These are phyloP conservation scores for Priceomyces fermenticarens DNA, from an alignment of 805 yeast species.

Conservation along the genomic window DNA sequence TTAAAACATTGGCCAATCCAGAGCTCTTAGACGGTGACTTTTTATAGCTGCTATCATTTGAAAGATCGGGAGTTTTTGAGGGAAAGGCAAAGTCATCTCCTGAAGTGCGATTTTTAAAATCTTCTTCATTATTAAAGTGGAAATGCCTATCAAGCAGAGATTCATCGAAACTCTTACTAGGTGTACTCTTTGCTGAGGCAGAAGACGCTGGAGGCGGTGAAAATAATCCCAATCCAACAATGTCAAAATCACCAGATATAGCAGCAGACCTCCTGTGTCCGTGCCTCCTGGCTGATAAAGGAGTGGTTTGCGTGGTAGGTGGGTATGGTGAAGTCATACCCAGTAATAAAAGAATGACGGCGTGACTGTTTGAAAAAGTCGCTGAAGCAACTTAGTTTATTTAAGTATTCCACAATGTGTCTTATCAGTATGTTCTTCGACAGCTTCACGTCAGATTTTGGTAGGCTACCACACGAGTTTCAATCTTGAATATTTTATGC, in stretches of 20 bases:
- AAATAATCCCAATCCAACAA: constrained; percentile 35
- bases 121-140: constrained; percentile 34
- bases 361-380: no score
- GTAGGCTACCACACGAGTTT: constrained; percentile 1
- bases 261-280: constrained; percentile 86
- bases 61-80: constrained; percentile 13
- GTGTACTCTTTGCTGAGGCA: neutral
- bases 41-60: constrained; percentile 3
- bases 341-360: neutral
- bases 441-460: no score
- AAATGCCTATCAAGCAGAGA: constrained; percentile 19
- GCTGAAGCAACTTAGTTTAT: no score
- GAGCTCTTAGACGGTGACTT: constrained; percentile 12
- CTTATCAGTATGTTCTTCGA: no score
- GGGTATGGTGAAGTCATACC: constrained; percentile 1
- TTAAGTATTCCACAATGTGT: no score
- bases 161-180: constrained; percentile 1
- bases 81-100: constrained; percentile 29
- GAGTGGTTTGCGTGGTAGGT: constrained; percentile 5
- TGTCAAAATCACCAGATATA: constrained; percentile 80
- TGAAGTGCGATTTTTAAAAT: constrained; percentile 23
- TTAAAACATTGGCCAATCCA: constrained; percentile 16
- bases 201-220: constrained; percentile 19
- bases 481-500: constrained; percentile 4
- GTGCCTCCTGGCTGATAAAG: constrained; percentile 39